Evolutionary conservation across 352 stramenopile species (phyloP).

Genomic region (Phytophthora sansomeana): DNA sequence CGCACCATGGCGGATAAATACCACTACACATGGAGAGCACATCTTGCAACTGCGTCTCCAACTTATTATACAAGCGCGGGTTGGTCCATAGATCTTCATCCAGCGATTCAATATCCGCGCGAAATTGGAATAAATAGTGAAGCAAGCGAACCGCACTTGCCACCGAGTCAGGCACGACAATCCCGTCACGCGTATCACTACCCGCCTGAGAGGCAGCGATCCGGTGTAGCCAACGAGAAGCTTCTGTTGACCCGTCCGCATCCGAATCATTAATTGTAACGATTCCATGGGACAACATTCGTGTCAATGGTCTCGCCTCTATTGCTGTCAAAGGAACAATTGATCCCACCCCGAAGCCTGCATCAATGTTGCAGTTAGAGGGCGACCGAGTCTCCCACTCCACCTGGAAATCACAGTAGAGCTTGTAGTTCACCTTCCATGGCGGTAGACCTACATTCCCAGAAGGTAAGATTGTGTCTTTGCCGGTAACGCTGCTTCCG

Average conservation of each 20-base stretch:
- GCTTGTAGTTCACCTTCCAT: slow-evolving; percentile 80
- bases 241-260: slow-evolving; percentile 26
- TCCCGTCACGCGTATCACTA: slow-evolving; percentile 8
- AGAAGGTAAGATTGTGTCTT: slow-evolving; percentile 2
- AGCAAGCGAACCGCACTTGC: slow-evolving; percentile 63
- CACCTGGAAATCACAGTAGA: slow-evolving; percentile 76
- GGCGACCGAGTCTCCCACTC: slow-evolving; percentile 51
- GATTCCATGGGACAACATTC: slow-evolving; percentile 31
- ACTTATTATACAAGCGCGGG: slow-evolving; percentile 80
- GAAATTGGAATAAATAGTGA: slow-evolving; percentile 65
- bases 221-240: slow-evolving; percentile 31
- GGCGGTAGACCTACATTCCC: slow-evolving; percentile 44
- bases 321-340: slow-evolving; percentile 28
- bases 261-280: slow-evolving; percentile 30
- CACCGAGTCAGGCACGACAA: slow-evolving; percentile 42
- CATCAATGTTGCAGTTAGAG: slow-evolving; percentile 5
- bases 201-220: slow-evolving; percentile 23
- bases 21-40: slow-evolving; percentile 85
- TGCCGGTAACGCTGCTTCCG: not conserved
- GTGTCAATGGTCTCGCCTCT: slow-evolving; percentile 14
- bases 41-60: slow-evolving; percentile 83
- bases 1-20: slow-evolving; percentile 85
- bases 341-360: not conserved
- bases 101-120: slow-evolving; percentile 24
- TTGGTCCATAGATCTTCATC: slow-evolving; percentile 72